Conservation (phyloP, 2,329 filamentous ascomycete species). For the Tolypocladium tropicale region DNA sequence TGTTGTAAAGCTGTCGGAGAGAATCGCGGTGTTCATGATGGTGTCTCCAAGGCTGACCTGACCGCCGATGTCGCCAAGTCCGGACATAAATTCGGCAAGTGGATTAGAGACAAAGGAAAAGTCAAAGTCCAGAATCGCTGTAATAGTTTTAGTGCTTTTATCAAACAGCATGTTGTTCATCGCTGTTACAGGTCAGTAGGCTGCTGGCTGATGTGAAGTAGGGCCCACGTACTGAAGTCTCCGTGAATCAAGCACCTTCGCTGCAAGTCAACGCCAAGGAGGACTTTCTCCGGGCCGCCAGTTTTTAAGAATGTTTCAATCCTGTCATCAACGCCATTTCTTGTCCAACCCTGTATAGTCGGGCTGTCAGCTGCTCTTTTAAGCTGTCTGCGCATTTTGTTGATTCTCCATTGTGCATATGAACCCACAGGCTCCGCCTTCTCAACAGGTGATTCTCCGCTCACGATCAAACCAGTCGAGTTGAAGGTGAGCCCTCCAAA, state of each 20-base stretch:
- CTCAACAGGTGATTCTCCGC: slow-evolving; percentile 6
- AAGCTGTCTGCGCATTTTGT: slow-evolving; percentile 4
- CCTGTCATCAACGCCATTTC: slow-evolving; percentile 3
- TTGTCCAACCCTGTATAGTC: slow-evolving; percentile 11
- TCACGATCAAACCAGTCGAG: slow-evolving; percentile 6
- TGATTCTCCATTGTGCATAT: slow-evolving; percentile 8
- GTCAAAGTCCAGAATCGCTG: slow-evolving; percentile 17
- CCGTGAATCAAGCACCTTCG: slow-evolving; percentile 11
- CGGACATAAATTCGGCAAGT: slow-evolving; percentile 12
- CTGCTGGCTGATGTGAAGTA: background rate
- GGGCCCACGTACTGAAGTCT: slow-evolving; percentile 14
- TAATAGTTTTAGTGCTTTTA: slow-evolving; percentile 8
- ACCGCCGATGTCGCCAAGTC: slow-evolving; percentile 4
- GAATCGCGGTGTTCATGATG: background rate
- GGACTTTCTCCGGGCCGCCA: slow-evolving; percentile 3
- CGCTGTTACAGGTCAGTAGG: slow-evolving; percentile 5
- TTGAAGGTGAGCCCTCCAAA: slow-evolving; percentile 13
- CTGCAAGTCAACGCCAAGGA: slow-evolving; percentile 7
- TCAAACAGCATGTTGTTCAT: slow-evolving; percentile 17
- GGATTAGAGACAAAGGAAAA: slow-evolving; percentile 13
- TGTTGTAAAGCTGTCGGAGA: background rate
- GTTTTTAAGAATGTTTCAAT: slow-evolving; percentile 8
- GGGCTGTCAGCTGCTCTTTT: slow-evolving; percentile 4
- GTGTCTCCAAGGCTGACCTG: background rate
- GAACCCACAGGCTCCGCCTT: slow-evolving; percentile 8